A percentile compares a stretch with the other conserved stretches of the same genome.
These are phyloP conservation scores for Phellopilus nigrolimitatus DNA, from an alignment of 1,284 basidiomycete species.

Conservation along the genomic window DNA sequence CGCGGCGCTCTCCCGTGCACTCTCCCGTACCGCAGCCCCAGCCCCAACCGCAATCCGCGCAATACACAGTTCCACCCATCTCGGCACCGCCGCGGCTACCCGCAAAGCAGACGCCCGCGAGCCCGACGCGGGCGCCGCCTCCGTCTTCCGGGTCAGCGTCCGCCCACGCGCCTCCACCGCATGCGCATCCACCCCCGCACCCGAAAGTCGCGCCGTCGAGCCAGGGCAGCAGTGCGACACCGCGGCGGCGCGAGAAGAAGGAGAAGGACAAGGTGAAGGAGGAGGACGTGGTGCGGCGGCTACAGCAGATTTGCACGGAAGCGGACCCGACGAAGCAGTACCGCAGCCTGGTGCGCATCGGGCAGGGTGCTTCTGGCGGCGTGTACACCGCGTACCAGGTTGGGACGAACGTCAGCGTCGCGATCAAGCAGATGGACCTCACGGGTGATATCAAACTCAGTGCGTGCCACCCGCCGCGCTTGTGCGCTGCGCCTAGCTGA, in stretches of 20 bases:
- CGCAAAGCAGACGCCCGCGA: conserved; percentile 29
- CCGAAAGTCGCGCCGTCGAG: conserved; percentile 17
- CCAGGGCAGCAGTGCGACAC: conserved; percentile 63
- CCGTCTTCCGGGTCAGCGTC: too few species aligned
- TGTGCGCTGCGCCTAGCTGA: not conserved
- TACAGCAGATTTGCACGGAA: conserved; percentile 94
- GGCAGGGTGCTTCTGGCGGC: conserved; percentile 97
- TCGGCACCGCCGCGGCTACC: conserved; percentile 31
- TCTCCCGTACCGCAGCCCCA: conserved; percentile 23
- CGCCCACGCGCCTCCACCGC: too few species aligned
- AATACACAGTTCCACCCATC: conserved; percentile 24
- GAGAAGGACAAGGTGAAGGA: conserved; percentile 77
- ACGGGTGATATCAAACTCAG: conserved; percentile 96
- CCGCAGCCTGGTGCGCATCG: conserved; percentile 92
- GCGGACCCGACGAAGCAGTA: conserved; percentile 96
- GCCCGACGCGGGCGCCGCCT: conserved; percentile 31
- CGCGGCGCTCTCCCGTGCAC: conserved; percentile 36
- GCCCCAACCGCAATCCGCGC: conserved; percentile 12
- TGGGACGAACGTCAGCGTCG: conserved; percentile 88
- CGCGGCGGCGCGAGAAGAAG: conserved; percentile 83
- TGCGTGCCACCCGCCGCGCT: conserved; percentile 40
- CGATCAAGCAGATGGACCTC: conserved; percentile 99
- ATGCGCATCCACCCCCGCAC: conserved; percentile 17
- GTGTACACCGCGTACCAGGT: conserved; percentile 98
- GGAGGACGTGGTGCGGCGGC: conserved; percentile 84